Evolutionary conservation across 75 land plant genomes (phyloP).

Genomic region (Selaginella tamariscina): DNA sequence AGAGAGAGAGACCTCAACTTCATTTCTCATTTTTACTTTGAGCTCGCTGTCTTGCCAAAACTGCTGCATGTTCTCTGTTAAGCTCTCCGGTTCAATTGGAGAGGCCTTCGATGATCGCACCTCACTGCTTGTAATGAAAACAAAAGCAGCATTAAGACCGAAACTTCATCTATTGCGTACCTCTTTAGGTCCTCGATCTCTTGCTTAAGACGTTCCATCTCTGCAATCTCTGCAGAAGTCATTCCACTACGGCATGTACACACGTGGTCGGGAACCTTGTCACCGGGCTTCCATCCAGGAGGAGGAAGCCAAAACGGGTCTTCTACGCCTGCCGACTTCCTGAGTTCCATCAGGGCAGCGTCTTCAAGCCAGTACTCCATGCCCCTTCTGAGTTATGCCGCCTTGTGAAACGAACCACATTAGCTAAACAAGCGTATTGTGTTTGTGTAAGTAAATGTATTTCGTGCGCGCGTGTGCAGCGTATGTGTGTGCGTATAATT

Average conservation of each 20-base stretch:
- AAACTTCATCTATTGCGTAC: no score
- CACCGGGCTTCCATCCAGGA: slow-evolving; percentile 82
- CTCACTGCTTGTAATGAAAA: neutral
- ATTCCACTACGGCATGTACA: slow-evolving; percentile 13
- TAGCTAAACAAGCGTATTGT: no score
- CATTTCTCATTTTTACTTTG: neutral
- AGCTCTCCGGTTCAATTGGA: neutral
- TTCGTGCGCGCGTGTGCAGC: no score
- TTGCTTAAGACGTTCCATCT: slow-evolving; percentile 19
- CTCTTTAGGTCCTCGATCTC: slow-evolving; percentile 17
- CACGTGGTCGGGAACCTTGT: slow-evolving; percentile 17
- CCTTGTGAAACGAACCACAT: no score
- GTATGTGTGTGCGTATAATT: no score
- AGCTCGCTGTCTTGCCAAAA: neutral
- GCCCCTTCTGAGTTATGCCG: slow-evolving; percentile 82
- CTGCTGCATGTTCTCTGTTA: neutral
- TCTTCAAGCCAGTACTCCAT: slow-evolving; percentile 95
- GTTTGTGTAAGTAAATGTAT: no score
- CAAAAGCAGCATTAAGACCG: neutral
- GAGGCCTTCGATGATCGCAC: neutral
- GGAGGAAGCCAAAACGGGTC: slow-evolving; percentile 90
- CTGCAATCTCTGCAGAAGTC: slow-evolving; percentile 23
- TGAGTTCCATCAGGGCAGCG: slow-evolving; percentile 42
- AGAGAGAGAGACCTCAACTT: neutral
- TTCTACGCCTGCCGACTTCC: slow-evolving; percentile 59